Evolutionary conservation across 2,329 filamentous ascomycete genomes (phyloP).

Genomic region (Aspergillus oerlinghausenensis): DNA sequence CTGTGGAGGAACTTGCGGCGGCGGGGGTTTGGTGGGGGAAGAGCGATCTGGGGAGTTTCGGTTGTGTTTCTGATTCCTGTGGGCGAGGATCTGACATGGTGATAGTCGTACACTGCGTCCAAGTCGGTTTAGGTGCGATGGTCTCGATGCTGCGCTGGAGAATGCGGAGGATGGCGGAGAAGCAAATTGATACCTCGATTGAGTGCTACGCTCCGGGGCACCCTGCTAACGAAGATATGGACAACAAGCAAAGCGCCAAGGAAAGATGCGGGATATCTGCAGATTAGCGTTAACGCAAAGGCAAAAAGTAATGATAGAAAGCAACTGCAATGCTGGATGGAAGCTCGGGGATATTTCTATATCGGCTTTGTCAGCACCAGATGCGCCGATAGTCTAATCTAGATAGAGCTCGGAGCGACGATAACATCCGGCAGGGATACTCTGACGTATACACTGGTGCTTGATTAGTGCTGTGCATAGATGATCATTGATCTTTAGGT

Average conservation of each 20-base stretch:
- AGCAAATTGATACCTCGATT: not conserved
- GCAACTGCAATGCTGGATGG: not conserved
- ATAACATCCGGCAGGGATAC: not conserved
- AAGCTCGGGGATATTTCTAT: not conserved
- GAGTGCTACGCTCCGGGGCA: not conserved
- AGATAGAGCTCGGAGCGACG: not conserved
- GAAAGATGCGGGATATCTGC: not conserved
- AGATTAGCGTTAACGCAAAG: not conserved
- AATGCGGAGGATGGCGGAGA: not conserved
- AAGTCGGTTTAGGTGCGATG: not conserved
- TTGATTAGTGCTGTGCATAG: not conserved
- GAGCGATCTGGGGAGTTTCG: constrained; percentile 6
- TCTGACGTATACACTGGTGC: not conserved
- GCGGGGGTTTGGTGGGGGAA: constrained; percentile 12
- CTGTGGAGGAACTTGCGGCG: constrained; percentile 15
- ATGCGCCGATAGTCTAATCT: not conserved
- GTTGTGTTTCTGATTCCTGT: constrained; percentile 20
- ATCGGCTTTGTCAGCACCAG: not conserved
- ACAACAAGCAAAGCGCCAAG: not conserved
- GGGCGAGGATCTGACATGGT: constrained; percentile 11
- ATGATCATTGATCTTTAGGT: not conserved
- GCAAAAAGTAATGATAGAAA: not conserved
- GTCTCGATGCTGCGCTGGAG: not conserved
- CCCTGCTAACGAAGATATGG: not conserved
- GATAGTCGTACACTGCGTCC: not conserved